Conservation (phyloP, 768 basidiomycete species). For the Suillus tomentosus region DNA sequence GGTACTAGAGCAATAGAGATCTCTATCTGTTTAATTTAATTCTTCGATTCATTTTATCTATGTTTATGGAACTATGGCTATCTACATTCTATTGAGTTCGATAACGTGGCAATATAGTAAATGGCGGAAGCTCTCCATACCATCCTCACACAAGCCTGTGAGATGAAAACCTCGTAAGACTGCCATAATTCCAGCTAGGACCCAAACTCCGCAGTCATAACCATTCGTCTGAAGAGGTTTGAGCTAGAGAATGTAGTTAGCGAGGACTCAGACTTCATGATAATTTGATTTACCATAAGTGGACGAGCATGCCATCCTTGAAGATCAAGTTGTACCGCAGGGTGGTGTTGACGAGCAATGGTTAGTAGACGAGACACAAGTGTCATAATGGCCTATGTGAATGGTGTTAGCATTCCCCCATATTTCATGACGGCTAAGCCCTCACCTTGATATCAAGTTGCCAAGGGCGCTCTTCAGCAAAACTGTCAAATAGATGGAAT, state of each 20-base stretch:
- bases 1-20: too few species aligned
- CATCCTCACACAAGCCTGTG: neutral
- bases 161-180: neutral
- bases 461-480: neutral
- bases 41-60: too few species aligned
- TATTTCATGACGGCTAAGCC: neutral
- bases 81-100: neutral
- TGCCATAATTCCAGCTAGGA: neutral
- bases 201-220: neutral
- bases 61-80: too few species aligned
- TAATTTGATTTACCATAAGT: neutral
- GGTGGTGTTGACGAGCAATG: neutral
- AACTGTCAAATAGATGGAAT: neutral
- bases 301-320: neutral
- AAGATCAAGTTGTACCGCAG: neutral
- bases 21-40: too few species aligned
- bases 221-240: neutral
- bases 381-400: neutral
- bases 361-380: neutral
- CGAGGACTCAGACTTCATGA: neutral
- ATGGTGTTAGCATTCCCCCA: neutral
- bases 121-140: neutral
- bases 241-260: neutral
- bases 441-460: neutral
- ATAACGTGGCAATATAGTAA: neutral